These are phyloP conservation scores for Solanum tarapatanum DNA, from an alignment of 257 asterid genomes.

Conservation along the genomic window DNA sequence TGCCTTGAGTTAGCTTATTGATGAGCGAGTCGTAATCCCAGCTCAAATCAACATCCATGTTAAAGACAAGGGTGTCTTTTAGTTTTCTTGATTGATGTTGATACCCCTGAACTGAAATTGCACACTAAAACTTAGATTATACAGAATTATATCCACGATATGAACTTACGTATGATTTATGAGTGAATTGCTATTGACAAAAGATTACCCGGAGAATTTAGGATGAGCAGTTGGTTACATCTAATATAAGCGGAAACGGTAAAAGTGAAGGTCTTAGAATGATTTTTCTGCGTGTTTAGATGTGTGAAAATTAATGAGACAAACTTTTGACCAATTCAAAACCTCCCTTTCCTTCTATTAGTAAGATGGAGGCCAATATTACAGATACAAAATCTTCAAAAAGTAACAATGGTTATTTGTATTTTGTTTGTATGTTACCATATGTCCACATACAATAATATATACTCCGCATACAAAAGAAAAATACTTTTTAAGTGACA, in stretches of 20 bases:
- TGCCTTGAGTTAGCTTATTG: constrained; percentile 58
- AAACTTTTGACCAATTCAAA: constrained; percentile 34
- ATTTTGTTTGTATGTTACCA: too few species aligned
- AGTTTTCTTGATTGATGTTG: background rate
- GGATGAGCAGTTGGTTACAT: background rate
- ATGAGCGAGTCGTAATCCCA: constrained; percentile 37
- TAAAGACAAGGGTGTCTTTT: background rate
- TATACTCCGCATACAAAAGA: background rate
- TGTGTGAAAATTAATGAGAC: background rate
- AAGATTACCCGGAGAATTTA: background rate
- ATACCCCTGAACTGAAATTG: background rate
- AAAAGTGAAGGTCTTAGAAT: constrained; percentile 1
- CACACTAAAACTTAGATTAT: background rate
- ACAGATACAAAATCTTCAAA: background rate
- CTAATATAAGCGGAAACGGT: constrained; percentile 2
- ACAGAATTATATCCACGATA: background rate
- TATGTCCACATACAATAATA: background rate
- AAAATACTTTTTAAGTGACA: too few species aligned
- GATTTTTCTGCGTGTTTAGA: background rate
- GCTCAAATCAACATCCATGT: constrained; percentile 33
- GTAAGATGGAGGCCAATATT: background rate
- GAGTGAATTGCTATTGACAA: background rate
- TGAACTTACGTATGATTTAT: background rate
- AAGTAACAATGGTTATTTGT: too few species aligned
- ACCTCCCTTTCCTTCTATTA: background rate